Evolutionary conservation across 2,329 filamentous ascomycete genomes (phyloP).

Genomic region (Diaporthe batatas): DNA sequence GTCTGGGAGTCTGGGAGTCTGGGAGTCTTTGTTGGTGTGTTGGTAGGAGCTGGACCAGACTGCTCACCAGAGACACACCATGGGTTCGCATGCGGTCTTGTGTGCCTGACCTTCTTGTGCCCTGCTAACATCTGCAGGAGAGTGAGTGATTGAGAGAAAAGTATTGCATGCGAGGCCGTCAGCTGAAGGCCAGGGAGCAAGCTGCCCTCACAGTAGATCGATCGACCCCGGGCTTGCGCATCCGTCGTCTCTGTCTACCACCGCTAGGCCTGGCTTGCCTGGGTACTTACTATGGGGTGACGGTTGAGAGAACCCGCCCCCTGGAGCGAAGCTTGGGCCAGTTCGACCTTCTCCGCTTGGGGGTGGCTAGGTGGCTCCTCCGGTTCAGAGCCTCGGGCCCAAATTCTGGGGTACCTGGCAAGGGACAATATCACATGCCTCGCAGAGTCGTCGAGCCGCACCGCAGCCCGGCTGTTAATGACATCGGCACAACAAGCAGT

Average conservation of each 20-base stretch:
- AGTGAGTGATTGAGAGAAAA: not conserved
- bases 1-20: no score
- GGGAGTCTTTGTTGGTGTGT: not conserved
- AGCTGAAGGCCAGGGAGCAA: not conserved
- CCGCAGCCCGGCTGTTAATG: not conserved
- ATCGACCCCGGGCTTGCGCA: no score
- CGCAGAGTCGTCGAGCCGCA: not conserved
- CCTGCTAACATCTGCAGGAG: constrained; percentile 6
- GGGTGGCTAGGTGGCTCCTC: not conserved
- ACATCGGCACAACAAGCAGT: constrained; percentile 31
- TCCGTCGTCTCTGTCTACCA: no score
- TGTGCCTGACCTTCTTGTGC: constrained; percentile 24
- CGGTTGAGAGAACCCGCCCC: not conserved
- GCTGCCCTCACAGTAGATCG: no score
- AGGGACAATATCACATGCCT: constrained; percentile 36
- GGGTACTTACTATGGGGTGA: not conserved
- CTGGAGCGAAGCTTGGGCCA: constrained; percentile 6
- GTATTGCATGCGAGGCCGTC: not conserved
- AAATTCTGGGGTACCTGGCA: constrained; percentile 14
- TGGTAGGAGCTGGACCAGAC: not conserved
- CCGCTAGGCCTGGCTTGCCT: not conserved
- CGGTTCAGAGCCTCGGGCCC: constrained; percentile 31
- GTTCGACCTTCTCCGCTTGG: constrained; percentile 22
- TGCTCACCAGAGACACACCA: constrained; percentile 18
- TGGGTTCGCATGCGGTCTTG: constrained; percentile 18